phyloP scores from a whole-genome alignment of 306 rosid genomes.

The Quercus mongolica region DNA sequence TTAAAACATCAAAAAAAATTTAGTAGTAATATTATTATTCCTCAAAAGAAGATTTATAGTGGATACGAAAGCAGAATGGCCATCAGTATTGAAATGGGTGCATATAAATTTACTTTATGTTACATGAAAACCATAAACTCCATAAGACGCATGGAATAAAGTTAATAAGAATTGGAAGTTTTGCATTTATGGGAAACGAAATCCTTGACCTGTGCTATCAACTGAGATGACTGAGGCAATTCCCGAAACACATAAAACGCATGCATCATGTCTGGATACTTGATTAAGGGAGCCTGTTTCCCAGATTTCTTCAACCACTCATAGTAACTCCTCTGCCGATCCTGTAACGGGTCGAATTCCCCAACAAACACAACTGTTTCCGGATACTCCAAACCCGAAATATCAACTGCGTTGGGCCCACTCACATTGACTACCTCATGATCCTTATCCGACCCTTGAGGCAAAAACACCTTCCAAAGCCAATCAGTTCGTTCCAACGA shows the following conservation, averaged over 20 bases:
- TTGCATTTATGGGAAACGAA: conserved; percentile 23
- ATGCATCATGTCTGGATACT: conserved; percentile 57
- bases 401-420: conserved; percentile 52
- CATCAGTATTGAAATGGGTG: no score
- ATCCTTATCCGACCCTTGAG: conserved; percentile 45
- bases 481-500: conserved; percentile 48
- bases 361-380: conserved; percentile 49
- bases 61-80: no score
- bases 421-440: conserved; percentile 50
- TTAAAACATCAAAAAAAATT: no score
- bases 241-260: conserved; percentile 58
- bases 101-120: background rate
- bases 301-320: conserved; percentile 61
- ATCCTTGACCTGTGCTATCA: conserved; percentile 43
- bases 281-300: conserved; percentile 37
- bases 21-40: no score
- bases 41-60: no score
- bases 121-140: background rate
- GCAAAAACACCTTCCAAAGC: conserved; percentile 61
- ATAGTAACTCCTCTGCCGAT: conserved; percentile 63
- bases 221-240: conserved; percentile 39
- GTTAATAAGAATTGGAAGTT: no score
- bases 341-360: conserved; percentile 74
- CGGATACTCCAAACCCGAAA: conserved; percentile 58
- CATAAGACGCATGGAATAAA: background rate